These are phyloP conservation scores for Saposhnikovia divaricata DNA, from an alignment of 129 eudicot species.

Conservation along the genomic window DNA sequence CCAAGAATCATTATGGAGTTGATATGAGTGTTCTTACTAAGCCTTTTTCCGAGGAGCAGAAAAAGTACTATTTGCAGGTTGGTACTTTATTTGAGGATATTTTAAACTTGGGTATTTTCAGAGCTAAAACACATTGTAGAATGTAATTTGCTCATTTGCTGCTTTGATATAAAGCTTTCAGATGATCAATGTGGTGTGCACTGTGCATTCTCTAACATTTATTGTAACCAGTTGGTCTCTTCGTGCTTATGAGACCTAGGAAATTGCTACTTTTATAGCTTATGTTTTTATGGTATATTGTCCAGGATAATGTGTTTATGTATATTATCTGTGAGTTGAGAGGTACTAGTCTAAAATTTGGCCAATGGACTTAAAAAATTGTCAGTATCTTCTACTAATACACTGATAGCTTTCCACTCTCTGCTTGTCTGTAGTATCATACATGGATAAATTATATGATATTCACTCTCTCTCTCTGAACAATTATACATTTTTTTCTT, in stretches of 20 bases:
- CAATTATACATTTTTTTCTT: conserved; percentile 6
- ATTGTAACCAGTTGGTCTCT: neutral
- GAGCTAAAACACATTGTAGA: neutral
- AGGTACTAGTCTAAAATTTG: neutral
- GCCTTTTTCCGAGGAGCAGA: conserved; percentile 69
- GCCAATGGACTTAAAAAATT: neutral
- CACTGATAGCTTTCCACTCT: neutral
- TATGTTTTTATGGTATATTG: neutral
- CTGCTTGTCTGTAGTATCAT: neutral
- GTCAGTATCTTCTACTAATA: neutral
- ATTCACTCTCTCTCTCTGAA: neutral
- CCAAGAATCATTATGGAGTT: conserved; percentile 71
- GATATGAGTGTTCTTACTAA: conserved; percentile 76
- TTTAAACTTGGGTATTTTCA: neutral
- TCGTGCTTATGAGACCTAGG: neutral
- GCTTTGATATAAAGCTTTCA: neutral
- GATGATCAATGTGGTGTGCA: neutral
- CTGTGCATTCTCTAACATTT: neutral
- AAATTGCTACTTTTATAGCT: neutral
- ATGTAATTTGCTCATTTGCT: neutral
- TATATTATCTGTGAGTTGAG: neutral
- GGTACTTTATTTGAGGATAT: conserved; percentile 2
- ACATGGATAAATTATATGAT: neutral
- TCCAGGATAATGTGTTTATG: neutral
- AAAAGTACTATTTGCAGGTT: conserved; percentile 80